Evolutionary conservation across 2,329 filamentous ascomycete species (phyloP), one percentile per base, ranked within the genome.

Genomic region (Bipolaris victoriae): DNA sequence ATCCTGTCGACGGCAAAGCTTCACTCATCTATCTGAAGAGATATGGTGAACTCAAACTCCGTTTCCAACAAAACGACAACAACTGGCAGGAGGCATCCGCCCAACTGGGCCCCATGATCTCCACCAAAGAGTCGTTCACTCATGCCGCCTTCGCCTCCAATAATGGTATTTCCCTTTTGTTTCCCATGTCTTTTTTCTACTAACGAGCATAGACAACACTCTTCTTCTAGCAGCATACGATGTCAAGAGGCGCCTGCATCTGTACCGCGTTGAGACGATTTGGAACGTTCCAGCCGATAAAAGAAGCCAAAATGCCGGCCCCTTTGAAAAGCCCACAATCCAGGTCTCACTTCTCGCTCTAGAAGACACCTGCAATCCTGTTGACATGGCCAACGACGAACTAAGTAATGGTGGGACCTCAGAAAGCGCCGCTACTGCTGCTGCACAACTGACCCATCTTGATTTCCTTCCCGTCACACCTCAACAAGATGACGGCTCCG

Each of bases 1-100:
- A 96, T 72, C 89, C 90, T 0, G 84, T 86, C 57, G 81, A 86
- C 2, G 82, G 82, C 51, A 92, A 90, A 73, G 89, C 90, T 47
- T 90, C 90, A 1, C 77, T 97, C 41, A 77, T 97, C 11, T 90
- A 88, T 62, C 84, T 97, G 51, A 95, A 90, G 29, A 85, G 88
- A 43, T 87, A 87, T 65, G 91, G 91, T 7, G 78, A 86, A 46
- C 80, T 97, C 52, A 89, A 88, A 67, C 81, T 97, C 68, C 83
- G 93, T 47, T 97, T 89, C 78, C 86, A 90, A 39, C 90, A 93
- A 63, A 87, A 86, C 41, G 91, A 88, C 72, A 84, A 82, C 54
- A 86, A 86, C 65, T 88, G 91, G 78, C 85, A 88, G 58, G 90
- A 96, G 70, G 84, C 86, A 0, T 85, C 84, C 3, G 80, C 88